A percentile compares a stretch with the other conserved stretches of the same genome.
These are phyloP conservation scores for Ceriops decandra DNA, from an alignment of 345 rosid genomes.

Conservation along the genomic window DNA sequence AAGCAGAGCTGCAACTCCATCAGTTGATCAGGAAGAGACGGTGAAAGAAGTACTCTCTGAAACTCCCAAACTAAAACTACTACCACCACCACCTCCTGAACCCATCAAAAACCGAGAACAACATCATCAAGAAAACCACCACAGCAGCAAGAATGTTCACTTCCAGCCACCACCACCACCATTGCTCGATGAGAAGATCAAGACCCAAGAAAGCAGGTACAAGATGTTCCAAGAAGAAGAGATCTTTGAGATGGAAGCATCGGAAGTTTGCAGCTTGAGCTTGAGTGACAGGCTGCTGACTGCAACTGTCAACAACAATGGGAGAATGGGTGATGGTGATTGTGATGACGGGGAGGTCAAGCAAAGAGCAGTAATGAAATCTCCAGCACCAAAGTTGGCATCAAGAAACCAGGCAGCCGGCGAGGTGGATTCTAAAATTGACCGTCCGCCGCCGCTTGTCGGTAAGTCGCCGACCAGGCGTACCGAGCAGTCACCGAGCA, in stretches of 20 bases:
- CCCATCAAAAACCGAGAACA: neutral
- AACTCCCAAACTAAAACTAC: constrained; percentile 34
- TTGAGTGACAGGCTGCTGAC: constrained; percentile 61
- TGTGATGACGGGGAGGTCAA: constrained; percentile 37
- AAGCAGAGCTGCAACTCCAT: constrained; percentile 48
- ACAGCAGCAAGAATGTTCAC: constrained; percentile 2
- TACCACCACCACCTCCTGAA: neutral
- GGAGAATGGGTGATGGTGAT: constrained; percentile 23
- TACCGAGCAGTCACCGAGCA: constrained; percentile 53
- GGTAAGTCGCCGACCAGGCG: constrained; percentile 50
- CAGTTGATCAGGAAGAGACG: constrained; percentile 49
- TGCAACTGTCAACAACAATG: constrained; percentile 33
- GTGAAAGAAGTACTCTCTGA: constrained; percentile 84
- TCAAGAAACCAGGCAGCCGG: constrained; percentile 23
- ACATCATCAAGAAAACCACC: constrained; percentile 1
- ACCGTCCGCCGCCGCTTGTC: constrained; percentile 16
- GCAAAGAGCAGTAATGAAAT: constrained; percentile 32
- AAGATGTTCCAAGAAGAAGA: constrained; percentile 21
- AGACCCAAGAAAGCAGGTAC: constrained; percentile 23
- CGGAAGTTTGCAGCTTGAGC: constrained; percentile 59
- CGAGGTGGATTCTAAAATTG: constrained; percentile 20
- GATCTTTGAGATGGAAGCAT: constrained; percentile 44
- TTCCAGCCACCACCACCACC: constrained; percentile 4
- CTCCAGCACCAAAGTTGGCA: constrained; percentile 45
- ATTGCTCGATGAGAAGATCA: constrained; percentile 6